Conservation (phyloP, 2,329 filamentous ascomycete genomes). For the Cordyceps cicadae region DNA sequence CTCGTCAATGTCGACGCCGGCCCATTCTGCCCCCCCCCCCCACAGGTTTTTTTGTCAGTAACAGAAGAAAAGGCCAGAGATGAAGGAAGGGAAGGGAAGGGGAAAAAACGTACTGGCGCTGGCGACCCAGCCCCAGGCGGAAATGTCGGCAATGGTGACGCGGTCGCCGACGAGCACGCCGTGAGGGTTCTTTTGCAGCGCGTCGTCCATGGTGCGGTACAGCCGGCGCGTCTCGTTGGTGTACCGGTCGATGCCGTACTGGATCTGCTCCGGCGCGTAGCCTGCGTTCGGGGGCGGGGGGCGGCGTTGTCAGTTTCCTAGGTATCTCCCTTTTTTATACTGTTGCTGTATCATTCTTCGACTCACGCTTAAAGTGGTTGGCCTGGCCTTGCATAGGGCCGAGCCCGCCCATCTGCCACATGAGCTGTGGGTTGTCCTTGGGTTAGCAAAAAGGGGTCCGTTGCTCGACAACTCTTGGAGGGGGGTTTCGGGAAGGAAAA, state of each 20-base stretch:
- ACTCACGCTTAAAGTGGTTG: constrained; percentile 67
- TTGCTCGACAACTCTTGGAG: no score
- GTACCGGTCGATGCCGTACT: constrained; percentile 77
- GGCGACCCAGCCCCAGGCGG: constrained; percentile 72
- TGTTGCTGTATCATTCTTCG: no score
- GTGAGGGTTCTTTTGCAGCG: constrained; percentile 50
- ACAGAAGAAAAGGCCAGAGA: background rate
- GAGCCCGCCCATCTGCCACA: constrained; percentile 71
- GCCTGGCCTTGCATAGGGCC: constrained; percentile 76
- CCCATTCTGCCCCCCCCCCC: no score
- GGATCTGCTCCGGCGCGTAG: constrained; percentile 74
- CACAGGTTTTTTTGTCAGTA: no score
- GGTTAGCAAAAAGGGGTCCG: no score
- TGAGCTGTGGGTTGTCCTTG: constrained; percentile 37
- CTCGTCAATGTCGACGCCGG: constrained; percentile 53
- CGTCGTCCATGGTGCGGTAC: constrained; percentile 67
- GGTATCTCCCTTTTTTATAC: no score
- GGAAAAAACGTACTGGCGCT: constrained; percentile 31
- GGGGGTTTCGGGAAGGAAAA: no score
- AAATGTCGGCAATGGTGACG: constrained; percentile 69
- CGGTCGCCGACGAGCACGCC: constrained; percentile 60
- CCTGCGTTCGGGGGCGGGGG: no score
- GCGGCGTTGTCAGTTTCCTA: no score
- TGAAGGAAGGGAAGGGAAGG: background rate
- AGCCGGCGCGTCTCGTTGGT: constrained; percentile 75